Conservation (phyloP, 306 rosid species). For the Malus fusca region DNA sequence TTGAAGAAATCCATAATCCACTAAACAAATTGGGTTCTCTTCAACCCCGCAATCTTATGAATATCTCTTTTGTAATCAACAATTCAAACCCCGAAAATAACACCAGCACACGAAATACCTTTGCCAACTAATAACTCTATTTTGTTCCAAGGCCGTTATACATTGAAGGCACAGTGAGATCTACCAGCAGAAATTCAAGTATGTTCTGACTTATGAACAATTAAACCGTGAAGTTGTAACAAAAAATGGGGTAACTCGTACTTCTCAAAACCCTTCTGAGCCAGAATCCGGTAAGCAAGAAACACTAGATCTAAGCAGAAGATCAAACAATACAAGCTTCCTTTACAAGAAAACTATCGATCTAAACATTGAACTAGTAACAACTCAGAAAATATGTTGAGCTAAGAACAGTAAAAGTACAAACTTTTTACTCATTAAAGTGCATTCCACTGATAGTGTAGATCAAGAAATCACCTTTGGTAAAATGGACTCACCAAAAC, state of each 20-base stretch:
- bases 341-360: slow-evolving; percentile 16
- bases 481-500: background rate
- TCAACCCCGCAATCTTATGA: background rate
- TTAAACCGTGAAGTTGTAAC: background rate
- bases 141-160: background rate
- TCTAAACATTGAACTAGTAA: background rate
- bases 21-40: background rate
- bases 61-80: slow-evolving; percentile 13
- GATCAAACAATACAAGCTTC: background rate
- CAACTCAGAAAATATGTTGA: background rate
- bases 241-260: background rate
- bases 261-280: slow-evolving; percentile 3
- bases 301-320: slow-evolving; percentile 14
- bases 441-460: background rate
- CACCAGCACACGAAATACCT: slow-evolving; percentile 9
- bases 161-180: background rate
- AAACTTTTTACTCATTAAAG: background rate
- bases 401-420: background rate
- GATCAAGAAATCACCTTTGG: slow-evolving; percentile 6
- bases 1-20: slow-evolving; percentile 61
- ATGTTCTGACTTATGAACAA: background rate
- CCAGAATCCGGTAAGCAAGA: slow-evolving; percentile 1
- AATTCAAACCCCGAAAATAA: slow-evolving; percentile 14
- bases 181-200: background rate
- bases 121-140: background rate